Evolutionary conservation across 306 rosid species (phyloP).

Genomic region (Boehmeria nivea): DNA sequence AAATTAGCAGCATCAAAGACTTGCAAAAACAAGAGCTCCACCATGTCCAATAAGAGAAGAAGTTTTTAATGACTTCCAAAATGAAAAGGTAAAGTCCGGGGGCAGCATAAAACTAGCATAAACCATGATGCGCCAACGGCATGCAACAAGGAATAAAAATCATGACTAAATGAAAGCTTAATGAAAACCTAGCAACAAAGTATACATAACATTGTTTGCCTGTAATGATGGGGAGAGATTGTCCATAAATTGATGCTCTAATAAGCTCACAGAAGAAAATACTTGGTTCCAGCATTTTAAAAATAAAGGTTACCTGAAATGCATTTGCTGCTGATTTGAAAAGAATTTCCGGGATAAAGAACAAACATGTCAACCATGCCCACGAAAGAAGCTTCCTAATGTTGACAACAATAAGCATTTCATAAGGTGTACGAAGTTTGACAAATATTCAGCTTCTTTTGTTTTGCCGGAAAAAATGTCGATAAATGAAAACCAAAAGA

Average conservation of each 20-base stretch:
- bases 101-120: no score
- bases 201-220: no score
- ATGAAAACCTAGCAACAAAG: no score
- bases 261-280: constrained; percentile 3
- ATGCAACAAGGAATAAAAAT: no score
- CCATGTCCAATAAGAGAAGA: no score
- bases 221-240: no score
- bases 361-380: constrained; percentile 96
- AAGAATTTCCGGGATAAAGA: constrained; percentile 78
- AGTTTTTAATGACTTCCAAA: background rate
- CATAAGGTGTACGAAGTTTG: constrained; percentile 5
- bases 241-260: background rate
- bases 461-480: constrained; percentile 10
- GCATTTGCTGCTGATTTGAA: constrained; percentile 68
- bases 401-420: constrained; percentile 22
- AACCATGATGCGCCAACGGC: no score
- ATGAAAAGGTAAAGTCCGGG: no score
- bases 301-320: constrained; percentile 49
- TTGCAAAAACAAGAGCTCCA: no score
- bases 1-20: background rate
- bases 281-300: background rate
- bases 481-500: background rate
- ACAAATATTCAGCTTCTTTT: constrained; percentile 20
- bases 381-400: constrained; percentile 92
- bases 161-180: no score